Percentiles rank a stretch among this genome's conserved stretches.
Conservation (phyloP, 495 filamentous ascomycete species). For the Letharia columbiana region DNA sequence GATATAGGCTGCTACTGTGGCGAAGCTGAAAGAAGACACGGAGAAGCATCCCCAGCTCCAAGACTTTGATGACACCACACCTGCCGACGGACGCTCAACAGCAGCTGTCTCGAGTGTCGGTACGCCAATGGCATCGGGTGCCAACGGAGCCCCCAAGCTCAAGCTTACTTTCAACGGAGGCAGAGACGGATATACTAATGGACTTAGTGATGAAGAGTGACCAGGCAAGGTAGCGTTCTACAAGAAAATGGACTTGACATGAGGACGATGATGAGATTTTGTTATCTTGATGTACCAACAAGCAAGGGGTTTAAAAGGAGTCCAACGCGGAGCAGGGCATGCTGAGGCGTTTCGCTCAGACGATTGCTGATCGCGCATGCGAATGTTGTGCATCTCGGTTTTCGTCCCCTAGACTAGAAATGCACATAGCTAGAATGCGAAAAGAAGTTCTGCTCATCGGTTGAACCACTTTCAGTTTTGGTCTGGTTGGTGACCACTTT, state of each 20-base stretch:
- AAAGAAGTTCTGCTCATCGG: neutral
- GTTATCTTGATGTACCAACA: constrained; percentile 15
- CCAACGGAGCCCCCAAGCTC: constrained; percentile 48
- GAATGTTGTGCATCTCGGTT: neutral
- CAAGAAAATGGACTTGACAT: neutral
- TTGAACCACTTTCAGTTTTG: too few species aligned
- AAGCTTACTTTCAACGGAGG: constrained; percentile 49
- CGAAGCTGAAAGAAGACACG: constrained; percentile 62
- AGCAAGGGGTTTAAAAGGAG: neutral
- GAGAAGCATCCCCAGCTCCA: constrained; percentile 61
- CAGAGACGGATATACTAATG: constrained; percentile 36
- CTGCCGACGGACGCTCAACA: constrained; percentile 54
- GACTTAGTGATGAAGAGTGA: constrained; percentile 20
- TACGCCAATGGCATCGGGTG: constrained; percentile 55
- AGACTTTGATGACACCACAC: constrained; percentile 53
- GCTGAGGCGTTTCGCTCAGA: neutral
- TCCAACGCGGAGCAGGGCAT: neutral
- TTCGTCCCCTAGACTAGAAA: neutral
- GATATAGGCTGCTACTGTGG: constrained; percentile 53
- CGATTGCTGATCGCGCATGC: neutral
- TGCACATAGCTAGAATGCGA: neutral
- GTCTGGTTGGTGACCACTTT: too few species aligned
- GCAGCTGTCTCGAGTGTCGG: constrained; percentile 57
- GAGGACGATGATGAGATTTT: constrained; percentile 5
- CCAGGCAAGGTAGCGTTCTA: neutral